Percentiles rank a stretch among this genome's conserved stretches.
phyloP scores from a whole-genome alignment of 108 stramenopile species.

The Skeletonema grethae region DNA sequence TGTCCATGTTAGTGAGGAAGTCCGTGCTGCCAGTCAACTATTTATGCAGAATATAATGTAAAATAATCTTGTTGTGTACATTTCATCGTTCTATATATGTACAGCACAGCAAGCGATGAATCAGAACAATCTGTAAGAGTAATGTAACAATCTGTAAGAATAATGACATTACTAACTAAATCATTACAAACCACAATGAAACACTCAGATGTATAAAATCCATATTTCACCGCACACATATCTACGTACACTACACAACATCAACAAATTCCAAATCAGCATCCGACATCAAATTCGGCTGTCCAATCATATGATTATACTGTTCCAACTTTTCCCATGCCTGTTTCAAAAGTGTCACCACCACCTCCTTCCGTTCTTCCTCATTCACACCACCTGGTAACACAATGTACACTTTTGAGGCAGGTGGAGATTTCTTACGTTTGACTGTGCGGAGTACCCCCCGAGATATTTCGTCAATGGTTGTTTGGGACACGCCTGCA shows the following conservation, averaged over 20 bases:
- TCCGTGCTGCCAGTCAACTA: not conserved
- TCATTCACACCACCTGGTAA: constrained; percentile 11
- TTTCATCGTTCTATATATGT: too few species aligned
- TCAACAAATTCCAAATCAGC: constrained; percentile 26
- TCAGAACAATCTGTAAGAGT: too few species aligned
- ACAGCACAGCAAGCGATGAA: too few species aligned
- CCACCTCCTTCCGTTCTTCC: not conserved
- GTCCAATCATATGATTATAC: constrained; percentile 46
- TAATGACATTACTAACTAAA: too few species aligned
- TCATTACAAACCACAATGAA: too few species aligned
- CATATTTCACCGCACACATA: not conserved
- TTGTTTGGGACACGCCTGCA: constrained; percentile 24
- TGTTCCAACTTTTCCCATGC: constrained; percentile 35
- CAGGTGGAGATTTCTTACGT: constrained; percentile 17
- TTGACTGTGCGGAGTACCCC: constrained; percentile 26
- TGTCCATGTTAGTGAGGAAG: not conserved
- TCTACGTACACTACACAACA: not conserved
- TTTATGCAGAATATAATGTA: not conserved
- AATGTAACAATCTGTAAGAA: too few species aligned
- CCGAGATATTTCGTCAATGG: constrained; percentile 36
- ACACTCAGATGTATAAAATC: too few species aligned
- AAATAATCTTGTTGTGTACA: too few species aligned
- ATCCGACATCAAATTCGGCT: constrained; percentile 23
- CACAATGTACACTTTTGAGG: constrained; percentile 12
- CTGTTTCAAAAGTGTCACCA: constrained; percentile 8